These are phyloP conservation scores for Stipa capillata DNA, from an alignment of 176 grass and related monocot species.

Conservation along the genomic window DNA sequence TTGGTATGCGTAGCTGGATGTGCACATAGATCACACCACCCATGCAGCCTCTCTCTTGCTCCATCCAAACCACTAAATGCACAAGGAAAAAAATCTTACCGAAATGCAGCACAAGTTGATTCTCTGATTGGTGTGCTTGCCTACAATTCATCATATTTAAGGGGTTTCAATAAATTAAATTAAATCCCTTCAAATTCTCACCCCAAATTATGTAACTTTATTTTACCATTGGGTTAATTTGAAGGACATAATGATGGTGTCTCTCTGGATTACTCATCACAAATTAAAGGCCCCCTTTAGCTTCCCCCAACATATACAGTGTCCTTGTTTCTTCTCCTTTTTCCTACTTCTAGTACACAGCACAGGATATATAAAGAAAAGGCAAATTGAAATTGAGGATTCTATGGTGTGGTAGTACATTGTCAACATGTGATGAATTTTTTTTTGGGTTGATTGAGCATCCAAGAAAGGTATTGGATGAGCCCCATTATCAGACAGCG, in stretches of 20 bases:
- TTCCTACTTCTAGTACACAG: no score
- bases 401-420: background rate
- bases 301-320: background rate
- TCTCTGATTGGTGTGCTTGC: background rate
- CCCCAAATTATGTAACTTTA: background rate
- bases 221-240: background rate
- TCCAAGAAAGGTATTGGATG: background rate
- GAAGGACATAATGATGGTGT: background rate
- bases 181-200: background rate
- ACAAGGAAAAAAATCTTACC: background rate
- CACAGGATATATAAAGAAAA: no score
- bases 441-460: no score
- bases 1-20: conserved; percentile 20
- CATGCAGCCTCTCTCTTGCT: background rate
- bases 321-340: background rate
- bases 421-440: no score
- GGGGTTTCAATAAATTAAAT: background rate
- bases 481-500: background rate
- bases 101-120: background rate
- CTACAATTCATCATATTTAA: background rate
- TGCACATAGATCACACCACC: background rate
- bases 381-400: no score
- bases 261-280: background rate
- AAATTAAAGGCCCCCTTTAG: background rate
- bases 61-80: conserved; percentile 1